Percentiles rank a stretch among this genome's conserved stretches.
These are phyloP conservation scores for Solanum sparsipilum DNA, from an alignment of 257 asterid genomes.

Conservation along the genomic window DNA sequence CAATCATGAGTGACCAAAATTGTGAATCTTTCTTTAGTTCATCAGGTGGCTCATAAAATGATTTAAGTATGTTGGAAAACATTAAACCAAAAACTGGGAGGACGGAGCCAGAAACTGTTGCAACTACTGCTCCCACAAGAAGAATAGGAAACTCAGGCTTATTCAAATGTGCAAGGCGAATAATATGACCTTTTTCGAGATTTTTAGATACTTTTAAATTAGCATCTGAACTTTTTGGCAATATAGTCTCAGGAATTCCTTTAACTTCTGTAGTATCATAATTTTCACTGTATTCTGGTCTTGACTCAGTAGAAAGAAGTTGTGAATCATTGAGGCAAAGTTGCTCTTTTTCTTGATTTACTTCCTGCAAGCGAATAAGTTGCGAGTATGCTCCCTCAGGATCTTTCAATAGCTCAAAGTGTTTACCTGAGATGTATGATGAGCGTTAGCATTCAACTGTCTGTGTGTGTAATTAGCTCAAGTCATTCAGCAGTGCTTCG, in stretches of 20 bases:
- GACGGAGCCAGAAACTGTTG: constrained; percentile 43
- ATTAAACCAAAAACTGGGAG: constrained; percentile 48
- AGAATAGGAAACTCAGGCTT: constrained; percentile 53
- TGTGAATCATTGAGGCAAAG: not conserved
- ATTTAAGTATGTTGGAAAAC: constrained; percentile 34
- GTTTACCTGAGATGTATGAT: constrained; percentile 20
- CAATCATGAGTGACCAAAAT: constrained; percentile 50
- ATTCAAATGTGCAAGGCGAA: constrained; percentile 47
- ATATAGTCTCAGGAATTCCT: constrained; percentile 5
- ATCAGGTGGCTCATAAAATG: constrained; percentile 40
- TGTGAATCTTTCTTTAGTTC: constrained; percentile 35
- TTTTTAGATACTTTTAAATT: constrained; percentile 16
- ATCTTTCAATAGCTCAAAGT: constrained; percentile 29
- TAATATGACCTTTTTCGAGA: constrained; percentile 26
- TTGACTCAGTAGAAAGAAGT: not conserved
- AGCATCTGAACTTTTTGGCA: not conserved
- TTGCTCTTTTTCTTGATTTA: not conserved
- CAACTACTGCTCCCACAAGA: constrained; percentile 31
- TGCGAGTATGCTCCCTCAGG: constrained; percentile 38
- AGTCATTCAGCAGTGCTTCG: not conserved
- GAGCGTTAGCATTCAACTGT: not conserved
- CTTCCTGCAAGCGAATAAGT: constrained; percentile 31
- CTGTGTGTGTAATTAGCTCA: not conserved
- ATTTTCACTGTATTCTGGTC: not conserved
- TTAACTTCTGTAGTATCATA: not conserved